These are phyloP conservation scores for Floccularia luteovirens DNA, from an alignment of 768 basidiomycete genomes.

Conservation along the genomic window DNA sequence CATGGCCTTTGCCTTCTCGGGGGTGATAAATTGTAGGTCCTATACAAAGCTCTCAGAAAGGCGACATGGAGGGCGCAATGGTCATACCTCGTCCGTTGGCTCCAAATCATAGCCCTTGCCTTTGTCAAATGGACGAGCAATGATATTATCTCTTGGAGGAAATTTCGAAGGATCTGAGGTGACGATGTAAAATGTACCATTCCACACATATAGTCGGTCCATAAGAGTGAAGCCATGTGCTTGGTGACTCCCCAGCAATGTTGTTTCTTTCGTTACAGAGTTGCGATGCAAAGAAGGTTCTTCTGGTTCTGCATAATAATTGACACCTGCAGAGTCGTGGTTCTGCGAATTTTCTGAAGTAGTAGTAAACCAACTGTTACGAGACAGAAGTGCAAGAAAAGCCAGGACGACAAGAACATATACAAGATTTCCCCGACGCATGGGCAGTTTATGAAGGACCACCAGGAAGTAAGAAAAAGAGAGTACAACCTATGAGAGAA, in stretches of 20 bases:
- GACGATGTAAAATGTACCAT: constrained; percentile 62
- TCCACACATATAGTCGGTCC: constrained; percentile 60
- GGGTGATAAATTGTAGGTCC: constrained; percentile 14
- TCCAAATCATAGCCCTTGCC: constrained; percentile 9
- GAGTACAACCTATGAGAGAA: too few species aligned
- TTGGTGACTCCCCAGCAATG: background rate
- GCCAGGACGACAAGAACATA: too few species aligned
- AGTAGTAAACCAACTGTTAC: too few species aligned
- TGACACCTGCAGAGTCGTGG: too few species aligned
- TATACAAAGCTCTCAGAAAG: background rate
- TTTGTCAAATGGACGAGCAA: constrained; percentile 16
- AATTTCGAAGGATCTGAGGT: constrained; percentile 27
- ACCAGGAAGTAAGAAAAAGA: too few species aligned
- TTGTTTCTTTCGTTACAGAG: background rate
- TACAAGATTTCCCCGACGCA: too few species aligned
- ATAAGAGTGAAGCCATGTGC: constrained; percentile 63
- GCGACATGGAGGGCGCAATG: background rate
- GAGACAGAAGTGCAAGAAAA: too few species aligned
- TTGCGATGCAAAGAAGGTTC: background rate
- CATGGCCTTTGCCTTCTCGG: constrained; percentile 7
- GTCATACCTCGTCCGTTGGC: constrained; percentile 17
- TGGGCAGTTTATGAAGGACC: too few species aligned
- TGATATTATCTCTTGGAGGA: constrained; percentile 36
- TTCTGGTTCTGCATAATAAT: background rate
- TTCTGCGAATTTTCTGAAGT: too few species aligned